Conservation (phyloP, 1,284 basidiomycete genomes). For the Pascua sp. region DNA sequence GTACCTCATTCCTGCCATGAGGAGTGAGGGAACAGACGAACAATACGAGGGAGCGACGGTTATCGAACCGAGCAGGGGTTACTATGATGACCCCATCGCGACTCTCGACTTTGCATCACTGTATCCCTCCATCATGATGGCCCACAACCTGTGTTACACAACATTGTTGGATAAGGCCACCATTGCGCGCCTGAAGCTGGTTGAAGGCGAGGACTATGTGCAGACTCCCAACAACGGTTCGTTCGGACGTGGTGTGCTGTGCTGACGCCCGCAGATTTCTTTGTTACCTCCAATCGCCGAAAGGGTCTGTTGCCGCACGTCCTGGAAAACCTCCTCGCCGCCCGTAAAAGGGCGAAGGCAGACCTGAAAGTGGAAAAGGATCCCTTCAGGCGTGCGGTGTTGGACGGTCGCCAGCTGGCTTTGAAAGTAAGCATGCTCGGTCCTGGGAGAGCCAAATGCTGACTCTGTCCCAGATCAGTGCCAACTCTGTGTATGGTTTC, state of each 20-base stretch:
- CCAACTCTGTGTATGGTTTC: constrained; percentile 96
- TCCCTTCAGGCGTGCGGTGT: constrained; percentile 87
- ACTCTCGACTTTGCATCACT: constrained; percentile 95
- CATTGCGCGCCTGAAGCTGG: constrained; percentile 69
- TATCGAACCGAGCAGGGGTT: constrained; percentile 89
- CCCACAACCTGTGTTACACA: constrained; percentile 94
- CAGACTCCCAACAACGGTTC: constrained; percentile 85
- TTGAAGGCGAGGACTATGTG: constrained; percentile 71
- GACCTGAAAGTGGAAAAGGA: constrained; percentile 93
- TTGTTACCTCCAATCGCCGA: constrained; percentile 66
- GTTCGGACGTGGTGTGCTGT: constrained; percentile 15
- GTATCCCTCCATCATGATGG: constrained; percentile 99
- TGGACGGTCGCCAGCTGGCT: constrained; percentile 90
- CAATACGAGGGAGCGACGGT: constrained; percentile 97
- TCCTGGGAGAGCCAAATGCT: background rate
- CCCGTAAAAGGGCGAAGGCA: constrained; percentile 86
- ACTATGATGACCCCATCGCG: constrained; percentile 89
- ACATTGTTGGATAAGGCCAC: constrained; percentile 75
- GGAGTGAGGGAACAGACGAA: constrained; percentile 83
- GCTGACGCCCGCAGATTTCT: constrained; percentile 62
- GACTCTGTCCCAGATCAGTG: constrained; percentile 67
- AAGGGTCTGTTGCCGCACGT: constrained; percentile 88
- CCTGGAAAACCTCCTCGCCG: constrained; percentile 83
- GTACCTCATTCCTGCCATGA: constrained; percentile 77
- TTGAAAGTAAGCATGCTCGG: constrained; percentile 63